Evolutionary conservation across 148 eudicot genomes (phyloP), one percentile per base, ranked within the genome.

Genomic region (Rheum nobile): DNA sequence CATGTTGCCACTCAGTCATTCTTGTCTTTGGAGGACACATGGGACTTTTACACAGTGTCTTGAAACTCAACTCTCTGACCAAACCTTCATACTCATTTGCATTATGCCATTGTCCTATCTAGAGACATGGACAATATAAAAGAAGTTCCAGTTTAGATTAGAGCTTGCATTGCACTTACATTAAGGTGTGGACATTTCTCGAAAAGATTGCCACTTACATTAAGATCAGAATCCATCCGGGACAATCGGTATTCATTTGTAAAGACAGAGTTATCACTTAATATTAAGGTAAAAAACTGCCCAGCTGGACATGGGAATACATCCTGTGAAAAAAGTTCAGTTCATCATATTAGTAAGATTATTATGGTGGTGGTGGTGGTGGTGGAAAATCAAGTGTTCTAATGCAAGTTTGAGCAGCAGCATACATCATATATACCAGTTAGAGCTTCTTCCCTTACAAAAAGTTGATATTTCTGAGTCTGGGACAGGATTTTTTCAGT

Each of bases 11-110:
- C 73, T 94, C 97, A 42, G 97, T 94, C 88, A 94, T 83, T 74
- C 93, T 89, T 34, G 98, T 89, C 83, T 84, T 91, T 68, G 97
- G 97, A 75, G 98, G 98, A 61, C 98, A 90, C 90, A 94, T 84
- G 6, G 91, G 93, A 80, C 92, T 86, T 76, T 78, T 86, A 77
- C 98, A 94, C 46, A 87, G 48, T 69, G 91, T 78, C 70, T 93
- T 87, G 42, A 85, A 91, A 38, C 88, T 88, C 67, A 91, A 76
- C 77, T 94, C 98, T 84, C 98, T 89, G 74, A 94, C 90, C 82
- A 88, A 88, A 70, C 98, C 97, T 52, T 89, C 90, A 74, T 88
- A 91, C 63, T 94, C 97, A 71, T 89, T 91, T 72, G 91, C 88
- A n/a, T 85, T 77, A 86, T 91, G 91, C 97, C 97, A 91, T 75